Evolutionary conservation across 176 grass and related monocot genomes (phyloP).

Genomic region (Triticum dicoccoides): DNA sequence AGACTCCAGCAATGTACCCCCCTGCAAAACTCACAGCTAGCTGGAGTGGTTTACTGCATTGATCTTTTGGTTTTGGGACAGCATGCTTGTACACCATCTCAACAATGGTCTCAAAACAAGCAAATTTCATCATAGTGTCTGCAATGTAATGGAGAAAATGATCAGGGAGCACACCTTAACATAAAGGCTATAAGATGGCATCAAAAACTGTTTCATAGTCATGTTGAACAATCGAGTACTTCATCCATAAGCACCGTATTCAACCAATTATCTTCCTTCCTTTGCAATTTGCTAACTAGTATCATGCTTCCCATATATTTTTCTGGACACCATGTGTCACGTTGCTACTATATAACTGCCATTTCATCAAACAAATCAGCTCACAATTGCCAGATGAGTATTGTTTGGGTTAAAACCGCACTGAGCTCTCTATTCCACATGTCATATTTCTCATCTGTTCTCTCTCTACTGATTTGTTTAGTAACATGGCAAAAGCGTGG

Average conservation of each 20-base stretch:
- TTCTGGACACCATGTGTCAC: neutral
- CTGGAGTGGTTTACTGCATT: slow-evolving; percentile 79
- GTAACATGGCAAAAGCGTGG: neutral
- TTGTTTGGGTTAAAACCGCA: neutral
- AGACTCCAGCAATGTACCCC: slow-evolving; percentile 75
- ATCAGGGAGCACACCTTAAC: neutral
- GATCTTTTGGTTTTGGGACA: slow-evolving; percentile 74
- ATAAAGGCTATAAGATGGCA: neutral
- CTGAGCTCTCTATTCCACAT: neutral
- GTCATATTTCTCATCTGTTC: neutral
- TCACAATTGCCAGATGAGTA: neutral
- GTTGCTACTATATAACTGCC: neutral
- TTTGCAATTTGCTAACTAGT: neutral
- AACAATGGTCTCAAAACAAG: slow-evolving; percentile 80
- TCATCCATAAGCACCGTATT: neutral
- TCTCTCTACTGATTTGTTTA: neutral
- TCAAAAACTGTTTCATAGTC: neutral
- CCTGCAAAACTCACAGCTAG: slow-evolving; percentile 84
- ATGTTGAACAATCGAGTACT: slow-evolving; percentile 11
- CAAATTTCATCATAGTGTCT: slow-evolving; percentile 99
- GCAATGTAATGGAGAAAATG: neutral
- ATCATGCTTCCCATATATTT: neutral
- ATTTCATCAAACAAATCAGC: neutral
- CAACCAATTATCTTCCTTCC: neutral
- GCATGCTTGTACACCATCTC: slow-evolving; percentile 79